Base-by-base conservation (phyloP, 176 grass and related monocot genomes). In the Oryza glumipatula region DNA sequence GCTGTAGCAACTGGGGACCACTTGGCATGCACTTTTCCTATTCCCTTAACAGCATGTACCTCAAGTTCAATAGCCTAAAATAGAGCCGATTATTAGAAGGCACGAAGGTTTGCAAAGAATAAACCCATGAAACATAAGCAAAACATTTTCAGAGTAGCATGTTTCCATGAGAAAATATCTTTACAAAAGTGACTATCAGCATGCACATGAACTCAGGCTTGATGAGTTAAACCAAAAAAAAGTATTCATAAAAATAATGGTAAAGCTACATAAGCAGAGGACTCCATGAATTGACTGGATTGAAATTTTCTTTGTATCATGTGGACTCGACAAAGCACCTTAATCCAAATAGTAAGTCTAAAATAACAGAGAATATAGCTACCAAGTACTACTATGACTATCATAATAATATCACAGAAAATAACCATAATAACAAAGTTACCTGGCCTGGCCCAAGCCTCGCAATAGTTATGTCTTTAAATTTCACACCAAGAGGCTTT, bases 1-100 rank as follows among this genome's bases (percentile, higher is more conserved):
- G 95, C 86, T 76, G 92, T 95, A 86, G 95, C 88, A 86, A 98
- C 95, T 72, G 95, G 95, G 88, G 92, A 98, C 95, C 95, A 98
- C 85, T 98, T 98, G n/a, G 95, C 95, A 86, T 98, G 95, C 67
- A 80, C 82, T 90, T 93, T 95, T 28, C 95, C 95, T 52, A 91
- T 85, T 44, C 95, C 92, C 87, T 98, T 98, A 51, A 95, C 83
- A 72, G 92, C 95, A 90, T 95, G 95, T 64, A 92, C 95, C 83
- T 98, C 95, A 3, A 98, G 91, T 73, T 98, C 95, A 82, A 98
- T 98, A 75, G 67, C 80, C 95, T 98, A 80, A 43, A 88, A 79
- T 63, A 77, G 38, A 85, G 24, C 8, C 73, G 1, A 61, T 60
- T 12, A 72, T 66, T 43, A 77, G 22, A 72, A 79, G 17, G 19